Base-by-base conservation (phyloP, 495 filamentous ascomycete species). In the Tetracladium marchalianum region DNA sequence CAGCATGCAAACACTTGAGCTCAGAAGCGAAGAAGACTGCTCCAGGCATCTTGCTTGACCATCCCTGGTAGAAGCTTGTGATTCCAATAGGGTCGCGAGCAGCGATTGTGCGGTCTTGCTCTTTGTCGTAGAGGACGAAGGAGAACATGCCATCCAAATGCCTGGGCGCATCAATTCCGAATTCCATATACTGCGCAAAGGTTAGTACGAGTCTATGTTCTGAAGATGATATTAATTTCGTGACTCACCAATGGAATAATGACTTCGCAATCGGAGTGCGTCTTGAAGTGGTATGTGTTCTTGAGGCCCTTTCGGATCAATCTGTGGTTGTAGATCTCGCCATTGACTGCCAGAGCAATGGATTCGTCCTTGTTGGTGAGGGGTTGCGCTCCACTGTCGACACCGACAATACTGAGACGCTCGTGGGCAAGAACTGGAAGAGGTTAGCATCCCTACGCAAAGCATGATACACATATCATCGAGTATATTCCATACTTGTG, bases 141-240 rank as follows among this genome's bases (percentile, higher is more conserved):
- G 90, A 95, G 78, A 98, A 98, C 93, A 98, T 98, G 66, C 92
- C 92, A 63, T 98, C 92, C 51, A 98, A 81, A 65, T 87, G 69
- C 69, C 94, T 93, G 51, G 92, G 90, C 51, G 89, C 86, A 65
- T 97, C 85, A 48, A 95, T 74, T 53, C 82, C 93, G 76, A 95
- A 74, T 64, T 97, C 80, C 66, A 85, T 73, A 60, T 97, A 97
- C 90, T 96, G 65, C 19, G 39, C 46, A 46, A 19, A 5, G 5
- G 35, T 72, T 49, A 69, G 57, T 55, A 17, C 43, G 44, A 45
- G 51, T 36, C 16, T 33, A 24, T 13, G 4, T 22, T 5, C 15
- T 9, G 16, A 15, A 18, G 27, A 6, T 8, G 37, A 31, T 44
- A 11, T n/a, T 13, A 35, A 15, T 13, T 18, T 16, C 33, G 17